Evolutionary conservation across 73 alveolate species (phyloP), one percentile per base, ranked within the genome.

Genomic region (Halteria grandinella): DNA sequence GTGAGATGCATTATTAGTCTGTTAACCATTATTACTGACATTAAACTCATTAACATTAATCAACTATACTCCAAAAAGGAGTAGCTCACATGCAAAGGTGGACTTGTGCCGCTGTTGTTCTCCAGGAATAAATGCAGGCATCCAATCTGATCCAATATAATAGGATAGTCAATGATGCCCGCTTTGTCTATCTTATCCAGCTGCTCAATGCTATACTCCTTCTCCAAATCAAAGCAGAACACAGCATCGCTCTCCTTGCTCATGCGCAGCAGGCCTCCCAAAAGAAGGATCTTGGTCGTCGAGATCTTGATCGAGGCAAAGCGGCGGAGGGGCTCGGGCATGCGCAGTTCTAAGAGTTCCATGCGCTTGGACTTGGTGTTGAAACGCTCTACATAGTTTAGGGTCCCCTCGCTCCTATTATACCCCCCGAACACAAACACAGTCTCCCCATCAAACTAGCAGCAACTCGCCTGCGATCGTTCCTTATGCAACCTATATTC

Each of bases 281-380:
- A 83, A 44, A 95, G 77, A 12, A 95, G 75, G 28, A 95, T 92
- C 83, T 86, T 92, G 83, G 93, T 90, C 52, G 91, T 94, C 23
- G 93, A 83, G 4, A 95, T 89, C 71, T 95, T 93, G 8, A 93
- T 87, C 5, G 95, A 72, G 17, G 89, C 89, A 64, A 95, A 95
- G 58, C 99, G 91, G 72, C 99, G 92, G 25, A 95, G 70, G 55
- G 99, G 99, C 14, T 89, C 43, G 27, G 99, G 99, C 69, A 95
- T 55, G 57, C 78, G 77, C 45, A 95, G 58, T 54, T 85, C 91
- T 54, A 91, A 69, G 24, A 83, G 63, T 50, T 89, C 95, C 79
- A 94, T 89, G 47, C 66, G 76, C 60, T 88, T 90, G 55, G 89
- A 90, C 11, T 90, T 87, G 12, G 90, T 78, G 51, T 90, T 76